phyloP scores from a whole-genome alignment of 139 green algal genomes.

The Tetraselmis chui region DNA sequence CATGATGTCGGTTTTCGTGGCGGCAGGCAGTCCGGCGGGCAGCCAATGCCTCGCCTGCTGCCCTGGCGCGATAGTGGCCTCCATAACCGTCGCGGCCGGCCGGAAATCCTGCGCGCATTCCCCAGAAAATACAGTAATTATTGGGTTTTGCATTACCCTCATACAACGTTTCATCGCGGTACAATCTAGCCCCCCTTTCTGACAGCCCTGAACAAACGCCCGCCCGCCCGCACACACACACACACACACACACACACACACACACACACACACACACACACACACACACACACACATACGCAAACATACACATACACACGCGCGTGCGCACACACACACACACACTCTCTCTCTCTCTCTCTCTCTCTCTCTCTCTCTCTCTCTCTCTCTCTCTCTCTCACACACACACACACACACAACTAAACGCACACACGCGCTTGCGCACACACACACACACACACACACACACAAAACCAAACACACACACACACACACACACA shows the following conservation, averaged over 20 bases:
- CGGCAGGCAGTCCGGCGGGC: conserved; percentile 25
- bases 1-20: conserved; percentile 57
- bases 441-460: too few species aligned
- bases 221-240: background rate
- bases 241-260: too few species aligned
- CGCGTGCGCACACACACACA: conserved; percentile 3
- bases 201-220: background rate
- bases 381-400: conserved; percentile 19
- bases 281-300: conserved; percentile 10
- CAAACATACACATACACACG: conserved; percentile 10
- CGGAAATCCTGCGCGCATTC: conserved; percentile 73
- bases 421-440: too few species aligned
- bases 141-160: too few species aligned
- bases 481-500: too few species aligned
- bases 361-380: background rate
- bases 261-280: background rate
- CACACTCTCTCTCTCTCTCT: background rate
- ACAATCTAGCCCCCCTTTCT: conserved; percentile 58
- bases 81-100: conserved; percentile 79
- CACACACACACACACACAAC: too few species aligned
- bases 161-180: too few species aligned
- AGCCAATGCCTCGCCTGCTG: conserved; percentile 32
- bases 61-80: conserved; percentile 43
- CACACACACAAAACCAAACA: too few species aligned
- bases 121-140: too few species aligned